phyloP scores from a whole-genome alignment of 2,329 filamentous ascomycete genomes.

The Fusarium chuoi region DNA sequence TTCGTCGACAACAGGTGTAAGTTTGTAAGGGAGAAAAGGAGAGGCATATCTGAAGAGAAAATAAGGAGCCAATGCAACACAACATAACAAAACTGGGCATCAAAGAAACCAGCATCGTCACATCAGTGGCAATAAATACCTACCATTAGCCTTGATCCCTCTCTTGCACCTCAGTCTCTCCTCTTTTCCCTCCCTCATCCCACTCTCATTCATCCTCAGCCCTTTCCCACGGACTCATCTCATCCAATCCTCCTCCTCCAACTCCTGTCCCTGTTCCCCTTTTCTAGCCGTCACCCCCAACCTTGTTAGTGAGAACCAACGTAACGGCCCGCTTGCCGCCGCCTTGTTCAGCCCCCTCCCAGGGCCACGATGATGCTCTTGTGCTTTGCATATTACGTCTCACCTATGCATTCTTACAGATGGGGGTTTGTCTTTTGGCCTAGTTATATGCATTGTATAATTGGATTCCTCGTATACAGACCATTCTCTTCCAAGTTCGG shows the following conservation, averaged over 20 bases:
- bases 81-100: conserved; percentile 29
- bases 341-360: conserved; percentile 20
- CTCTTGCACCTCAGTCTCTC: conserved; percentile 1
- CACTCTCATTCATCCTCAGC: neutral
- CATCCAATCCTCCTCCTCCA: conserved; percentile 31
- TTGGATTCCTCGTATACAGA: neutral
- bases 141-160: conserved; percentile 35
- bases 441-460: neutral
- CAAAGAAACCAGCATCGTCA: conserved; percentile 18
- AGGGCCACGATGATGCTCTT: conserved; percentile 25
- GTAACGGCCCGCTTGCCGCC: conserved; percentile 15
- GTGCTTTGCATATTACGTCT: conserved; percentile 13
- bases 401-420: neutral
- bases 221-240: conserved; percentile 4
- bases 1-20: neutral
- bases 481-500: neutral
- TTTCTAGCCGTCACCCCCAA: conserved; percentile 7
- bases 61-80: neutral
- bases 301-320: conserved; percentile 2
- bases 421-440: neutral
- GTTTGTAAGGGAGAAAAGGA: neutral
- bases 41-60: neutral
- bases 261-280: conserved; percentile 8
- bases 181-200: conserved; percentile 11
- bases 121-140: conserved; percentile 32